A percentile compares a stretch with the other conserved stretches of the same genome.
phyloP scores from a whole-genome alignment of 2,329 filamentous ascomycete species.

The Colletotrichum spinosum region DNA sequence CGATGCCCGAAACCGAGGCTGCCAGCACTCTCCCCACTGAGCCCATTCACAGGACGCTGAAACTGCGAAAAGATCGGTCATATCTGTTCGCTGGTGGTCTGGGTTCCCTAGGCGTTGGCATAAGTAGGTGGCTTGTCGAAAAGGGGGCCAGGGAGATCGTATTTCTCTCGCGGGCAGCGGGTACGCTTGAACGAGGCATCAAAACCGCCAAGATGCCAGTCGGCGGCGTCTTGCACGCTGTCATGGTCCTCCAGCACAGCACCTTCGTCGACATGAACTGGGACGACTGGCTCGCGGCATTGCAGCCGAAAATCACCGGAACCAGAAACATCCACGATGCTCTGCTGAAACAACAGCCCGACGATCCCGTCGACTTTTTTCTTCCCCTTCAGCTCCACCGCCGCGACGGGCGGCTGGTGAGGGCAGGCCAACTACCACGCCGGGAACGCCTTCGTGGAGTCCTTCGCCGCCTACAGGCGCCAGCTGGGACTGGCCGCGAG shows the following conservation, averaged over 20 bases:
- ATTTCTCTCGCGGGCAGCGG: slow-evolving; percentile 42
- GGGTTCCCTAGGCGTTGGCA: slow-evolving; percentile 44
- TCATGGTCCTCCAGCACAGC: slow-evolving; percentile 48
- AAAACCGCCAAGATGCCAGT: slow-evolving; percentile 43
- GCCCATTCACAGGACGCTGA: not conserved
- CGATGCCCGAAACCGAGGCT: slow-evolving; percentile 31
- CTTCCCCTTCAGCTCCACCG: slow-evolving; percentile 48
- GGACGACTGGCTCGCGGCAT: slow-evolving; percentile 48
- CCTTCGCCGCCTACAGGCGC: slow-evolving; percentile 50
- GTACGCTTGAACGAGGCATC: slow-evolving; percentile 37
- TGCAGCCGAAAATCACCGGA: slow-evolving; percentile 54
- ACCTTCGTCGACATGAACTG: slow-evolving; percentile 49
- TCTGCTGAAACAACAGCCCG: slow-evolving; percentile 32
- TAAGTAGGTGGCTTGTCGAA: slow-evolving; percentile 45
- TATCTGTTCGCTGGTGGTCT: slow-evolving; percentile 48
- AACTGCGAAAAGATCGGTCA: slow-evolving; percentile 28
- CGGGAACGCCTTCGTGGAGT: slow-evolving; percentile 54
- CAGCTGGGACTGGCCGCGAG: slow-evolving; percentile 50
- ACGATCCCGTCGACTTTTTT: slow-evolving; percentile 52
- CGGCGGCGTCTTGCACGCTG: slow-evolving; percentile 53
- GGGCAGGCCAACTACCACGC: slow-evolving; percentile 55
- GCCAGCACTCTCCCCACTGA: slow-evolving; percentile 1
- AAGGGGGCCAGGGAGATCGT: slow-evolving; percentile 43
- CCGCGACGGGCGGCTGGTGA: slow-evolving; percentile 47
- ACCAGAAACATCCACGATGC: slow-evolving; percentile 55